phyloP scores from a whole-genome alignment of 129 eudicot species.

The Oenanthe sinensis region DNA sequence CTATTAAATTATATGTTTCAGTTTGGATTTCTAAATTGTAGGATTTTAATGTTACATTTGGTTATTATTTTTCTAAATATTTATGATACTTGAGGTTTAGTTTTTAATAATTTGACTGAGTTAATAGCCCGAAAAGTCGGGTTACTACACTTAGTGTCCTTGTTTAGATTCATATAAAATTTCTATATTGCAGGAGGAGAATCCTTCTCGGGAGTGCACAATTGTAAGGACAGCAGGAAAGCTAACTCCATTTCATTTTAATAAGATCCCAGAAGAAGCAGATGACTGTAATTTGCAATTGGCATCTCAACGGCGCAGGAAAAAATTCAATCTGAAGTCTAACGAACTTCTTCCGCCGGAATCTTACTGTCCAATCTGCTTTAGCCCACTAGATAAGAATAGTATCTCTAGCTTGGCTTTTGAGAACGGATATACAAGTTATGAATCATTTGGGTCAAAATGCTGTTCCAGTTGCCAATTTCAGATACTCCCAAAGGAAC shows the following conservation, averaged over 20 bases:
- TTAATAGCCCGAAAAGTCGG: too few relatives aligned
- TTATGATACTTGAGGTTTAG: too few relatives aligned
- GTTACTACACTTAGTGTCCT: not conserved
- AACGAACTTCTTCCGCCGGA: conserved; percentile 74
- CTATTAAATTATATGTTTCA: too few relatives aligned
- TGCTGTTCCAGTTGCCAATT: conserved; percentile 83
- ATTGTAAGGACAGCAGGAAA: conserved; percentile 94
- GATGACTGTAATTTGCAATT: conserved; percentile 30
- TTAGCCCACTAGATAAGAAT: conserved; percentile 52
- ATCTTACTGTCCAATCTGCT: conserved; percentile 78
- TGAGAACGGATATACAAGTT: conserved; percentile 20
- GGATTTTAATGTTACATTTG: too few relatives aligned
- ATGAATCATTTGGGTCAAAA: conserved; percentile 19
- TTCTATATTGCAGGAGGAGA: conserved; percentile 68
- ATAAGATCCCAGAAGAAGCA: conserved; percentile 58
- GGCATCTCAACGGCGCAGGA: conserved; percentile 74
- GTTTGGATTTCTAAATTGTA: too few relatives aligned
- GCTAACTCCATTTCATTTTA: conserved; percentile 85
- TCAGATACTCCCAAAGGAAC: conserved; percentile 77
- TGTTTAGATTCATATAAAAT: not conserved
- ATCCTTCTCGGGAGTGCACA: conserved; percentile 91
- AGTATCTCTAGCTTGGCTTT: conserved; percentile 9
- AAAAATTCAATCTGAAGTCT: conserved; percentile 66
- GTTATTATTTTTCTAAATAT: too few relatives aligned
- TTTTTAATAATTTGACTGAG: too few relatives aligned